A percentile compares a stretch with the other conserved stretches of the same genome.
phyloP scores from a whole-genome alignment of 352 stramenopile genomes.

The Pilasporangium apinafurcum region DNA sequence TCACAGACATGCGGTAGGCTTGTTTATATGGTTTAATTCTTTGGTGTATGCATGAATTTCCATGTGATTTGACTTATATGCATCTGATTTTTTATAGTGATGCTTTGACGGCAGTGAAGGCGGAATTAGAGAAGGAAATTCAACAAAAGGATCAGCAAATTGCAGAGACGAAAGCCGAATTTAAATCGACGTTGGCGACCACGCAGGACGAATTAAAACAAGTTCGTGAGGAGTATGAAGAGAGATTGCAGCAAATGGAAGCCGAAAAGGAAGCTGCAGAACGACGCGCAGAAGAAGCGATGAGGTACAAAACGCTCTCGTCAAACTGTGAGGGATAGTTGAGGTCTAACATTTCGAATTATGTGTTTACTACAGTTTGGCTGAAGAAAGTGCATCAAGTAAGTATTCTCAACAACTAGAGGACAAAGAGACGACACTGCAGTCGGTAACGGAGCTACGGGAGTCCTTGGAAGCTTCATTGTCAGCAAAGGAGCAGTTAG shows the following conservation, averaged over 20 bases:
- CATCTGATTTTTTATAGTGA: slow-evolving; percentile 20
- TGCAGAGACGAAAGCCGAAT: slow-evolving; percentile 16
- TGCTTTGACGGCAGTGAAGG: slow-evolving; percentile 59
- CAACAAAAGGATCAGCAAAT: slow-evolving; percentile 59
- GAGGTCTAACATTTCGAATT: too few relatives aligned
- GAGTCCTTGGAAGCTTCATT: slow-evolving; percentile 21
- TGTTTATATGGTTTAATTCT: not conserved
- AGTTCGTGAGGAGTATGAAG: slow-evolving; percentile 26
- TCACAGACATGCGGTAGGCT: slow-evolving; percentile 62
- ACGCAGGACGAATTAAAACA: slow-evolving; percentile 33
- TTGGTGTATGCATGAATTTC: too few relatives aligned
- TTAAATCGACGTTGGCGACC: slow-evolving; percentile 11
- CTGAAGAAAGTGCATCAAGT: slow-evolving; percentile 18
- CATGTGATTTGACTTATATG: not conserved
- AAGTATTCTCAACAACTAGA: slow-evolving; percentile 25
- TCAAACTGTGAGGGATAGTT: too few relatives aligned
- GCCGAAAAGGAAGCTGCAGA: slow-evolving; percentile 24
- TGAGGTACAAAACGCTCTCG: too few relatives aligned
- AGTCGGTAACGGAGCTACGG: slow-evolving; percentile 9
- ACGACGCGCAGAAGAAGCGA: slow-evolving; percentile 23
- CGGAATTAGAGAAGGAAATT: slow-evolving; percentile 60
- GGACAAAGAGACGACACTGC: slow-evolving; percentile 19
- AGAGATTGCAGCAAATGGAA: slow-evolving; percentile 28
- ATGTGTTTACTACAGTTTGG: slow-evolving; percentile 1
- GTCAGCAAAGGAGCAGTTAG: slow-evolving; percentile 18